These are phyloP conservation scores for Cydonia oblonga DNA, from an alignment of 331 rosid genomes.

Conservation along the genomic window DNA sequence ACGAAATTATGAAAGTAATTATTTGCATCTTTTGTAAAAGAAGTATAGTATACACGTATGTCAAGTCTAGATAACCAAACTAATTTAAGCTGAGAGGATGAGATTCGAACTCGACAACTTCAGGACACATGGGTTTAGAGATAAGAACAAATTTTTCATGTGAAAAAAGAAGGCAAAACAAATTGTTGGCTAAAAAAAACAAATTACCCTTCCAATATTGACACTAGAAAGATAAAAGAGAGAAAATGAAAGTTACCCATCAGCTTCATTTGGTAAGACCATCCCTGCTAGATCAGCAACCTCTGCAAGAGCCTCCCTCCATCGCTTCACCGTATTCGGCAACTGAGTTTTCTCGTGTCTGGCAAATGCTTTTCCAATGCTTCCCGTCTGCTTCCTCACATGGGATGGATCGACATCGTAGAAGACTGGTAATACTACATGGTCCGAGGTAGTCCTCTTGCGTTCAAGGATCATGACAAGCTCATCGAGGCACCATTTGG, in stretches of 20 bases:
- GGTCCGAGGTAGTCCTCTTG: neutral
- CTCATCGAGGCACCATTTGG: neutral
- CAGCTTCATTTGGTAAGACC: neutral
- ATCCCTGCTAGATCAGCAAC: constrained; percentile 3
- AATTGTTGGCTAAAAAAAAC: too few relatives aligned
- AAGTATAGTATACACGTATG: too few relatives aligned
- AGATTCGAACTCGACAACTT: too few relatives aligned
- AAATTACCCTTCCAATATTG: too few relatives aligned
- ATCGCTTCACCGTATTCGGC: neutral
- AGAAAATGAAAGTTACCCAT: neutral
- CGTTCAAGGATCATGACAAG: neutral
- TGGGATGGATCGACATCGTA: constrained; percentile 1
- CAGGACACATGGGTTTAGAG: too few relatives aligned
- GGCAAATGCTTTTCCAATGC: neutral
- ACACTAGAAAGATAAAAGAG: too few relatives aligned
- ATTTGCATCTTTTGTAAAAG: too few relatives aligned
- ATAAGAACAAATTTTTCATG: too few relatives aligned
- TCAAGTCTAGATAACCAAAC: too few relatives aligned
- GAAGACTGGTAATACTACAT: constrained; percentile 5
- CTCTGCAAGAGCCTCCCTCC: neutral
- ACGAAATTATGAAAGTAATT: too few relatives aligned
- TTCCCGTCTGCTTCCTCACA: constrained; percentile 3
- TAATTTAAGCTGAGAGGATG: too few relatives aligned
- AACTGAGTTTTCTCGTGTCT: neutral
- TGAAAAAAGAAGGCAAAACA: too few relatives aligned